Evolutionary conservation across 176 grass and related monocot species (phyloP).

Genomic region (Echinochloa phyllopogon): DNA sequence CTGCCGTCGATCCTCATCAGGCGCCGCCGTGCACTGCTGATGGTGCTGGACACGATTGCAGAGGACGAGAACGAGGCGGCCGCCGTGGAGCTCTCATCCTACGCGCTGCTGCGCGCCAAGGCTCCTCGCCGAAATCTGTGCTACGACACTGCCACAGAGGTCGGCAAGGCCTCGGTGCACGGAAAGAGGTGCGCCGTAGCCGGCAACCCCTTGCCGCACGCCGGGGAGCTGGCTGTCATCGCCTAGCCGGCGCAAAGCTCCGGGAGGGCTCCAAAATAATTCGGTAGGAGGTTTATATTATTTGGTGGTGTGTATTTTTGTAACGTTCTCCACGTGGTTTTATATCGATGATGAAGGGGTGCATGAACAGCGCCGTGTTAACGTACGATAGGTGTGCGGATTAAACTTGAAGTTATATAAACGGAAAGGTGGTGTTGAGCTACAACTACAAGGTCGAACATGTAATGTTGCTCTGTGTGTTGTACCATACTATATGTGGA

Average conservation of each 20-base stretch:
- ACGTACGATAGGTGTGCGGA: no score
- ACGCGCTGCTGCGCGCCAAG: neutral
- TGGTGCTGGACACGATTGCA: conserved; percentile 35
- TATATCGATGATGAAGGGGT: no score
- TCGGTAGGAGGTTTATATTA: neutral
- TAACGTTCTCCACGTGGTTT: no score
- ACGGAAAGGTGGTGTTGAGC: neutral
- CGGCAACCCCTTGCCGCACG: neutral
- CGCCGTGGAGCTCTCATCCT: neutral
- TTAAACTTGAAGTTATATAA: no score
- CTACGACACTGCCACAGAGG: neutral
- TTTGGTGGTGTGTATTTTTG: no score
- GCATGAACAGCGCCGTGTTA: no score
- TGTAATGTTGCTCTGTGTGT: neutral
- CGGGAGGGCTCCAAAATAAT: neutral
- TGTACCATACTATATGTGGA: no score
- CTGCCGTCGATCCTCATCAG: conserved; percentile 32
- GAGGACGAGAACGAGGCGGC: conserved; percentile 39
- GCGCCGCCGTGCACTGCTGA: conserved; percentile 14
- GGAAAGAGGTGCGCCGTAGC: neutral
- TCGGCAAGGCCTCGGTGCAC: neutral
- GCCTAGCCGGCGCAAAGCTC: neutral
- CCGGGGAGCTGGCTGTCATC: neutral
- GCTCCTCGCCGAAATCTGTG: neutral
- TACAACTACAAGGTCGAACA: neutral